phyloP scores from a whole-genome alignment of 2,329 filamentous ascomycete species.

The Colletotrichum salicis region DNA sequence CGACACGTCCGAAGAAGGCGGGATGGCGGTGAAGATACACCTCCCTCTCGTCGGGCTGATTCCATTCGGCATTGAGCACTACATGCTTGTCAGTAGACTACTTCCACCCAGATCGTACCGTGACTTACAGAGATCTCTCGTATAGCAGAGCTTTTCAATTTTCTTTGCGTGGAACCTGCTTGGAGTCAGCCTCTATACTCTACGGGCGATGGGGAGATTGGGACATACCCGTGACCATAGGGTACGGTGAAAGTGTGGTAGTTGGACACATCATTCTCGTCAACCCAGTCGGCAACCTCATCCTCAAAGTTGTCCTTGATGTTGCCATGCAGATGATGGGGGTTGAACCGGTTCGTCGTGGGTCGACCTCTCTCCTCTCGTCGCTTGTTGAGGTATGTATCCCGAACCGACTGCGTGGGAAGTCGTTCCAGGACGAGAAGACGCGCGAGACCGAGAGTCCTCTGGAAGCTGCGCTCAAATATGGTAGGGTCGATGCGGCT shows the following conservation, averaged over 20 bases:
- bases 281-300: slow-evolving; percentile 85
- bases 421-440: slow-evolving; percentile 83
- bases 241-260: slow-evolving; percentile 83
- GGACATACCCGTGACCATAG: slow-evolving; percentile 62
- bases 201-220: not conserved
- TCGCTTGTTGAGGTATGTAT: slow-evolving; percentile 76
- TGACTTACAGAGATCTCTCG: slow-evolving; percentile 73
- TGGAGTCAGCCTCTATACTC: slow-evolving; percentile 4
- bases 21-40: slow-evolving; percentile 86
- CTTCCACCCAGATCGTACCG: not conserved
- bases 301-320: slow-evolving; percentile 83
- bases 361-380: slow-evolving; percentile 79
- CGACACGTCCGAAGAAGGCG: slow-evolving; percentile 81
- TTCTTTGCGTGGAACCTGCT: slow-evolving; percentile 67
- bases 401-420: slow-evolving; percentile 74
- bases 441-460: slow-evolving; percentile 81
- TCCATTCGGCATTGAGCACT: slow-evolving; percentile 88
- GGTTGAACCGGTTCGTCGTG: slow-evolving; percentile 54
- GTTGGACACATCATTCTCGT: slow-evolving; percentile 78
- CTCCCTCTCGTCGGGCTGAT: slow-evolving; percentile 77
- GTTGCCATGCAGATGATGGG: slow-evolving; percentile 67
- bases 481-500: slow-evolving; percentile 86
- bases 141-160: slow-evolving; percentile 85
- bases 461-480: slow-evolving; percentile 81
- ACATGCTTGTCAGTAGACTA: not conserved